These are phyloP conservation scores for Ustilago esculenta DNA, from an alignment of 1,284 basidiomycete species.

Conservation along the genomic window DNA sequence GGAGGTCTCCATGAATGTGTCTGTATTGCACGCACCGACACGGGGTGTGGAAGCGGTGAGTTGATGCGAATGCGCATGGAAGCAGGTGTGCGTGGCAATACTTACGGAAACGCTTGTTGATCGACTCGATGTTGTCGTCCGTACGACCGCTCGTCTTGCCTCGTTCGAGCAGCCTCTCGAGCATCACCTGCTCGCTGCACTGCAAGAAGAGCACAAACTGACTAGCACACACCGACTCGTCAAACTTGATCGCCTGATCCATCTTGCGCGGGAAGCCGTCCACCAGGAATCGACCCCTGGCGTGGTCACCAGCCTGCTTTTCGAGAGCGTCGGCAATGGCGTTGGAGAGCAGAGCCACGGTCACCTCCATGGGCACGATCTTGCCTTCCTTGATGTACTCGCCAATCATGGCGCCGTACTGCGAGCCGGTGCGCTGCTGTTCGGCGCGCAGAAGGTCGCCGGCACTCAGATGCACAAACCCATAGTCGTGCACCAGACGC, in stretches of 20 bases:
- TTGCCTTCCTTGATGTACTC: slow-evolving; percentile 89
- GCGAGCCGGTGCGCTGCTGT: slow-evolving; percentile 84
- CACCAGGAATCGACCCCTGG: slow-evolving; percentile 85
- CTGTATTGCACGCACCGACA: slow-evolving; percentile 70
- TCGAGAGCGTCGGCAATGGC: slow-evolving; percentile 81
- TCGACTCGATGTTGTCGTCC: slow-evolving; percentile 94
- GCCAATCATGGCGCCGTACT: slow-evolving; percentile 86
- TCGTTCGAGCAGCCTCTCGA: slow-evolving; percentile 83
- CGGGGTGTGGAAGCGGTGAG: no score
- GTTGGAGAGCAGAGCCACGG: slow-evolving; percentile 92
- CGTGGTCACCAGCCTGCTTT: slow-evolving; percentile 24
- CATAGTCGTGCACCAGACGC: slow-evolving; percentile 84
- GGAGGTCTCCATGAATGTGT: slow-evolving; percentile 88
- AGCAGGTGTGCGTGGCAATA: no score
- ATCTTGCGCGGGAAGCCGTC: slow-evolving; percentile 99
- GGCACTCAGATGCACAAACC: slow-evolving; percentile 94
- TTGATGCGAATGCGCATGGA: no score
- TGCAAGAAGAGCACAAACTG: slow-evolving; percentile 85
- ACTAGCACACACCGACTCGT: slow-evolving; percentile 80
- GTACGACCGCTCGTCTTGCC: slow-evolving; percentile 93
- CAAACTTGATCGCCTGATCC: slow-evolving; percentile 96
- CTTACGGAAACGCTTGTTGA: slow-evolving; percentile 93
- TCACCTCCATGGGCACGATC: slow-evolving; percentile 97
- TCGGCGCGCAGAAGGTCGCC: slow-evolving; percentile 96
- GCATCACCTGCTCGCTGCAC: slow-evolving; percentile 90